phyloP scores from a whole-genome alignment of 345 rosid species.

The Populus davidiana region DNA sequence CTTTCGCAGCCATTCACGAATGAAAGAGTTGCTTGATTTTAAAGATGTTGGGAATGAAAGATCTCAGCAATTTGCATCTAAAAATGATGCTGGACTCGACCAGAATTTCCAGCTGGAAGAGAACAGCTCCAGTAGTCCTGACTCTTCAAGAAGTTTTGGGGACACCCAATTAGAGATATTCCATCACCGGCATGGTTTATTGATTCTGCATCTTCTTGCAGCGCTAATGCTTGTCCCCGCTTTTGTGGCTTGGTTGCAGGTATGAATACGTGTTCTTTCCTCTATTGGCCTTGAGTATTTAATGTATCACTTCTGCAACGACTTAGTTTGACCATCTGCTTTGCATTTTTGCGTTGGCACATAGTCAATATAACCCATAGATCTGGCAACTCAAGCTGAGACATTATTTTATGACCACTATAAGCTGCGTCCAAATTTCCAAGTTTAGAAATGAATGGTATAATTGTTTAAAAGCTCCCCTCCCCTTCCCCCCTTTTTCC shows the following conservation, averaged over 20 bases:
- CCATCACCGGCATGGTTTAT: conserved; percentile 76
- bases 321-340: background rate
- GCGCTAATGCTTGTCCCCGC: conserved; percentile 89
- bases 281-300: background rate
- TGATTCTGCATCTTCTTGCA: conserved; percentile 73
- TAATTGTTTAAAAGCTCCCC: background rate
- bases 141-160: conserved; percentile 49
- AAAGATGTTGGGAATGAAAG: conserved; percentile 34
- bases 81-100: conserved; percentile 34
- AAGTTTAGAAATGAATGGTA: background rate
- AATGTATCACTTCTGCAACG: background rate
- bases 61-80: conserved; percentile 35
- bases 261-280: conserved; percentile 23
- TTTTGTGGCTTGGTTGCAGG: conserved; percentile 90
- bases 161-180: conserved; percentile 84
- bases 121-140: conserved; percentile 39
- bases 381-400: background rate
- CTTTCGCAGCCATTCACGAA: conserved; percentile 49
- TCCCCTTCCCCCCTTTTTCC: too few relatives aligned
- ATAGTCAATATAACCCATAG: background rate
- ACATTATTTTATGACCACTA: background rate
- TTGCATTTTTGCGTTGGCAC: background rate
- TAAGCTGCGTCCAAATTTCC: background rate
- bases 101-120: conserved; percentile 35
- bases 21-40: conserved; percentile 46